Evolutionary conservation across 371 early-diverging fungal genomes (phyloP).

Genomic region (Zancudomyces culisetae): DNA sequence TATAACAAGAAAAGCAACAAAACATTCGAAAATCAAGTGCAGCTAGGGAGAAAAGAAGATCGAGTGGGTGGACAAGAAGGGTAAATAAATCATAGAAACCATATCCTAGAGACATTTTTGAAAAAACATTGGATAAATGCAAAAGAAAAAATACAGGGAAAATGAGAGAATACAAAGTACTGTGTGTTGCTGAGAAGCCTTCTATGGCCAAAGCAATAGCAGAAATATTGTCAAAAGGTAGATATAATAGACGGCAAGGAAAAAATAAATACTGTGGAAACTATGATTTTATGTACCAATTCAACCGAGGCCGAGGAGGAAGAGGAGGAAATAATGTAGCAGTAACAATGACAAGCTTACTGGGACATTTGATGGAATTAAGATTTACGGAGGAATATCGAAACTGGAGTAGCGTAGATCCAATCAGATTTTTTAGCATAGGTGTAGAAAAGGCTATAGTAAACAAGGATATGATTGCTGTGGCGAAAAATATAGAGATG

Average conservation of each 20-base stretch:
- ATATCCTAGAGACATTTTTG: no score
- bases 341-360: slow-evolving; percentile 71
- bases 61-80: no score
- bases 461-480: slow-evolving; percentile 11
- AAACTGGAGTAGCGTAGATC: slow-evolving; percentile 37
- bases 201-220: slow-evolving; percentile 88
- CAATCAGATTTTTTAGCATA: slow-evolving; percentile 43
- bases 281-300: slow-evolving; percentile 45
- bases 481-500: slow-evolving; percentile 41
- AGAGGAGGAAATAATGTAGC: slow-evolving; percentile 30
- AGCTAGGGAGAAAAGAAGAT: no score
- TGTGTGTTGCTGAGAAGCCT: slow-evolving; percentile 99
- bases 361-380: slow-evolving; percentile 53
- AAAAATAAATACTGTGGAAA: slow-evolving; percentile 51
- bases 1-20: no score
- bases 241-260: slow-evolving; percentile 27
- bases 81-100: no score
- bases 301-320: no score
- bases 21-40: no score
- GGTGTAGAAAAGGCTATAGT: slow-evolving; percentile 26
- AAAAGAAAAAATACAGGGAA: no score
- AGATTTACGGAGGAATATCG: slow-evolving; percentile 41
- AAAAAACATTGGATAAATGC: no score
- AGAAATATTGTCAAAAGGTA: slow-evolving; percentile 41
- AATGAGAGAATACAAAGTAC: slow-evolving; percentile 30